Evolutionary conservation across 805 yeast genomes (phyloP).

Genomic region (Sugiyamaella americana): DNA sequence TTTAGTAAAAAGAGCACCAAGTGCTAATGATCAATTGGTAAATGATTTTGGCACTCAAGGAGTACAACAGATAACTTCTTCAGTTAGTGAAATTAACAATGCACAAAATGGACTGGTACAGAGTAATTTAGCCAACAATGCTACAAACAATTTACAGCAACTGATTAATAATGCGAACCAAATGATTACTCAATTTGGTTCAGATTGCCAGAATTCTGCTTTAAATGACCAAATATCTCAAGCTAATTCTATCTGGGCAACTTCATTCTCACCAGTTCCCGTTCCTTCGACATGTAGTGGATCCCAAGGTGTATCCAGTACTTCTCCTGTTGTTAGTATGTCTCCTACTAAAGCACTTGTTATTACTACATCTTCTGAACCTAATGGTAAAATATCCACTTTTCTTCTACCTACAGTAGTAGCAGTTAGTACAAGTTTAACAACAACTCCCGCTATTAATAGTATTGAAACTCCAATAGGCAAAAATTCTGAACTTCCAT

Average conservation of each 20-base stretch:
- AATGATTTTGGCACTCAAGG: neutral
- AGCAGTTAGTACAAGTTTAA: too few species aligned
- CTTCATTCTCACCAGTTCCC: too few species aligned
- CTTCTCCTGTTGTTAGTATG: too few species aligned
- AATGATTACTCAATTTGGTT: neutral
- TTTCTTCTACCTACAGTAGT: too few species aligned
- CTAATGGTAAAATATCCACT: too few species aligned
- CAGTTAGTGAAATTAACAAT: neutral
- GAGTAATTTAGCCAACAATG: neutral
- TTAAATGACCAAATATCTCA: neutral
- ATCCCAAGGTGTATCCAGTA: neutral
- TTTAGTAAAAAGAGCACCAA: neutral
- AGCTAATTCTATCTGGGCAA: neutral
- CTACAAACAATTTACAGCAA: neutral
- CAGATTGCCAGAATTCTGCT: neutral
- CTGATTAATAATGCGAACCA: neutral
- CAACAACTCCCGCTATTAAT: too few species aligned
- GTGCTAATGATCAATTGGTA: neutral
- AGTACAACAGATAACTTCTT: neutral
- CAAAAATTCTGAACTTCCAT: too few species aligned
- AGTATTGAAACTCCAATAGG: neutral
- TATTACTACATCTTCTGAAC: too few species aligned
- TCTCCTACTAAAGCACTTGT: too few species aligned
- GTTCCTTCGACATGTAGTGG: neutral
- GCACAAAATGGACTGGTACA: neutral